These are phyloP conservation scores for Tetrapisispora nanseiensis DNA, from an alignment of 805 yeast genomes.

Conservation along the genomic window DNA sequence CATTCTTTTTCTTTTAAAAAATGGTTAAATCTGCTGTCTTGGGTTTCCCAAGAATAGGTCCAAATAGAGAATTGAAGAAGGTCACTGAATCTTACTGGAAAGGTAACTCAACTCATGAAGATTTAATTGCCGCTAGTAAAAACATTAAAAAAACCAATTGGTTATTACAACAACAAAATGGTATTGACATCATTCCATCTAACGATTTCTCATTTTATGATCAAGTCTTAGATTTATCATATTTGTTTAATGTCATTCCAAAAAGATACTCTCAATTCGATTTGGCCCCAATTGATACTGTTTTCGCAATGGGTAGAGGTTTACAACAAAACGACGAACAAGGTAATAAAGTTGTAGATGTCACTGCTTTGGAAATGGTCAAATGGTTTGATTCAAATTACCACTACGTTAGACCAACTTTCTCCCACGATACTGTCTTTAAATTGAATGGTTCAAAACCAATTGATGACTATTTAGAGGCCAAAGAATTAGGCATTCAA, in stretches of 20 bases:
- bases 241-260: slow-evolving; percentile 91
- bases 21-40: slow-evolving; percentile 97
- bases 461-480: slow-evolving; percentile 95
- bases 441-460: slow-evolving; percentile 95
- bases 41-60: slow-evolving; percentile 99
- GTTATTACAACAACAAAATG: slow-evolving; percentile 95
- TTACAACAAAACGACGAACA: slow-evolving; percentile 91
- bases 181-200: slow-evolving; percentile 94
- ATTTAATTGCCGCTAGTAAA: slow-evolving; percentile 85
- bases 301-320: slow-evolving; percentile 99
- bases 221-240: slow-evolving; percentile 87
- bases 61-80: slow-evolving; percentile 98
- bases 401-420: slow-evolving; percentile 99
- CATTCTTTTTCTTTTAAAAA: too few relatives aligned
- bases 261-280: slow-evolving; percentile 91
- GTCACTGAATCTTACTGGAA: slow-evolving; percentile 98
- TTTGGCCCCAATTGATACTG: slow-evolving; percentile 79
- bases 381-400: slow-evolving; percentile 99
- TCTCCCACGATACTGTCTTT: slow-evolving; percentile 89
- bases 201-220: slow-evolving; percentile 98
- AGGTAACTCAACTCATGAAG: slow-evolving; percentile 83
- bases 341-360: slow-evolving; percentile 77
- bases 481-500: slow-evolving; percentile 89
- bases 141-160: slow-evolving; percentile 93
- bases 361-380: slow-evolving; percentile 98